Evolutionary conservation across 495 filamentous ascomycete species (phyloP).

Genomic region (Hypoxylon trugodes): DNA sequence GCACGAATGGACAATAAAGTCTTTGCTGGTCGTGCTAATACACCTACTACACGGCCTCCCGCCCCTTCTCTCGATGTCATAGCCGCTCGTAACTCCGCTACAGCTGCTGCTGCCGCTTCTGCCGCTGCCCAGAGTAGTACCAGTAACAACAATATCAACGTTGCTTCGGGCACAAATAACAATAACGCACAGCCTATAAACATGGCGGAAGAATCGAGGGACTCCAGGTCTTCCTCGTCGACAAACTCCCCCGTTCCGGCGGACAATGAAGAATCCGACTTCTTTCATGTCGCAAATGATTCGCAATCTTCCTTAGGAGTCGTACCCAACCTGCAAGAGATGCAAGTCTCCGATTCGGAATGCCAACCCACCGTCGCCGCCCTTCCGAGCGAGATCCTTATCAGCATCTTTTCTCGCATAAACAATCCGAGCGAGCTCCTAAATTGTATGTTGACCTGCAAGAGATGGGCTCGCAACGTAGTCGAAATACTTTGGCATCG

Average conservation of each 20-base stretch:
- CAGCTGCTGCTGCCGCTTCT: conserved; percentile 9
- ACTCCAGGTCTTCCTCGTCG: conserved; percentile 68
- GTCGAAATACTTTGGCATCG: conserved; percentile 96
- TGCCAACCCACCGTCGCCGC: conserved; percentile 77
- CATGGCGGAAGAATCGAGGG: conserved; percentile 31
- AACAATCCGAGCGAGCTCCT: conserved; percentile 75
- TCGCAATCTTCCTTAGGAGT: conserved; percentile 89
- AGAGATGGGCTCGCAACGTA: conserved; percentile 89
- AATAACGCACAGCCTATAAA: too few species aligned
- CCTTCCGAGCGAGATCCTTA: conserved; percentile 92
- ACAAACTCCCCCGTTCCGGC: conserved; percentile 84
- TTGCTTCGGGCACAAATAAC: conserved; percentile 13
- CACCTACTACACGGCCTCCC: conserved; percentile 36
- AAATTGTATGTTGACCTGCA: conserved; percentile 90
- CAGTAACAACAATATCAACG: background rate
- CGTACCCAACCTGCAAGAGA: conserved; percentile 73
- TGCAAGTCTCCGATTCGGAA: conserved; percentile 67
- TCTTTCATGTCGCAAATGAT: conserved; percentile 86
- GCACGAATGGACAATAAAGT: too few species aligned
- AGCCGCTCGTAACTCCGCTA: conserved; percentile 45
- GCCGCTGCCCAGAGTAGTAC: background rate
- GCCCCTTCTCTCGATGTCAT: conserved; percentile 57
- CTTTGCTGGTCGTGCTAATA: too few species aligned
- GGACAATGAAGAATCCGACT: conserved; percentile 87
- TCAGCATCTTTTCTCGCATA: conserved; percentile 89